Evolutionary conservation across 345 rosid species (phyloP), one percentile per base, ranked within the genome.

Genomic region (Ricinus communis): DNA sequence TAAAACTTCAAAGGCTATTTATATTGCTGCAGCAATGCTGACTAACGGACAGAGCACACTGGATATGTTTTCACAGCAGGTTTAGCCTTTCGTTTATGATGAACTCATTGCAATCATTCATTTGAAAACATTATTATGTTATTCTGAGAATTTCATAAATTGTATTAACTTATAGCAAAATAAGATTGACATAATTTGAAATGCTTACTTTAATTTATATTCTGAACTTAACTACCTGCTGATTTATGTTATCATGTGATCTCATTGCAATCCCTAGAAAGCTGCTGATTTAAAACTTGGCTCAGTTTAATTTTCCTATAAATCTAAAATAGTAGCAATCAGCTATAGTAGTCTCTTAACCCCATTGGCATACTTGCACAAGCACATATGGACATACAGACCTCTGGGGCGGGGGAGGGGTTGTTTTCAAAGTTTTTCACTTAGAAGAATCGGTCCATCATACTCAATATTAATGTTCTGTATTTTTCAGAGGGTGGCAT

Each of bases 11-110:
- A 95, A 89, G 83, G 93, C 97, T 54, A 71, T 90, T 66, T 95
- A 79, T 71, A 68, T 92, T 52, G 93, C 96, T 36, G 99, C 99
- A 14, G 84, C 96, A 25, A 90, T 95, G 99, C 75, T 90, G 53
- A 81, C 71, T 9, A 73, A 85, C 77, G 91, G 93, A 49, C 93
- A 95, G 53, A 90, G 90, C 69, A 84, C 87, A 53, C 87, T 92
- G 33, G 94, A 92, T 75, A 84, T 86, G 78, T 90, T 92, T 80
- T 82, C 91, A 30, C 73, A 80, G 74, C 85, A 90, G 97, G 96
- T 90, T 75, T 77, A 63, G 16, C 49, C 74, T 60, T 31, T 62
- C 28, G 16, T 60, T 13, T 24, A 53, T 68, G 3, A 31, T 30
- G 46, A 72, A n/a, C 38, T 14, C 33, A 36, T 52, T 54, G 13